Conservation (phyloP, 169 alveolate genomes). For the Cystoisospora suis region DNA sequence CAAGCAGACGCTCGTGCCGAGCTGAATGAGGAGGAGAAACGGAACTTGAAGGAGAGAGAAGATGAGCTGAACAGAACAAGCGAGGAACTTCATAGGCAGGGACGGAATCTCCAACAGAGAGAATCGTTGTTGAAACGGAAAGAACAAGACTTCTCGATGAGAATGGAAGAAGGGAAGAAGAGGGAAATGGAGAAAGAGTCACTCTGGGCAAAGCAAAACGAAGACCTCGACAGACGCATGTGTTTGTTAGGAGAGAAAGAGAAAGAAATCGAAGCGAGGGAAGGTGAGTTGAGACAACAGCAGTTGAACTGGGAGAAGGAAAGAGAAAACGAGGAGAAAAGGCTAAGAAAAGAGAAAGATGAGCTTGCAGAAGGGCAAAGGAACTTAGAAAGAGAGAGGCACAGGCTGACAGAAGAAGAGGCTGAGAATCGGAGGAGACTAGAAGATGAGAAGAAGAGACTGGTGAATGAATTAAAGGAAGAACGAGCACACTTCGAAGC, state of each 20-base stretch:
- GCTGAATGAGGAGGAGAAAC: background rate
- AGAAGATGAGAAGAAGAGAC: conserved; percentile 15
- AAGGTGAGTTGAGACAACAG: background rate
- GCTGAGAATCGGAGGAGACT: background rate
- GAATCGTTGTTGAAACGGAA: background rate
- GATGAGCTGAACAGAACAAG: background rate
- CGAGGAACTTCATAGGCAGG: background rate
- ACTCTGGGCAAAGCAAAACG: background rate
- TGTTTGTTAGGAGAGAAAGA: background rate
- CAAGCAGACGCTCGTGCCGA: background rate
- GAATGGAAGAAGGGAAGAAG: background rate
- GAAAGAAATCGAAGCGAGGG: background rate
- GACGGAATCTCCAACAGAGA: background rate
- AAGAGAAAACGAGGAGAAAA: background rate
- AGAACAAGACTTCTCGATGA: background rate
- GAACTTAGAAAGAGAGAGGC: conserved; percentile 10
- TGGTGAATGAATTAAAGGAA: background rate
- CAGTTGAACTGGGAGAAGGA: background rate
- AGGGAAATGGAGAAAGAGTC: background rate
- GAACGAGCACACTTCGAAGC: background rate
- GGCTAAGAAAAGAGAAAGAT: background rate
- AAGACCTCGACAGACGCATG: background rate
- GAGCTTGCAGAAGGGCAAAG: background rate
- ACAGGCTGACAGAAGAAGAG: background rate
- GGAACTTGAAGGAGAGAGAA: background rate